Evolutionary conservation across 2,329 filamentous ascomycete species (phyloP), one percentile per base, ranked within the genome.

Genomic region (Fusarium sp.): DNA sequence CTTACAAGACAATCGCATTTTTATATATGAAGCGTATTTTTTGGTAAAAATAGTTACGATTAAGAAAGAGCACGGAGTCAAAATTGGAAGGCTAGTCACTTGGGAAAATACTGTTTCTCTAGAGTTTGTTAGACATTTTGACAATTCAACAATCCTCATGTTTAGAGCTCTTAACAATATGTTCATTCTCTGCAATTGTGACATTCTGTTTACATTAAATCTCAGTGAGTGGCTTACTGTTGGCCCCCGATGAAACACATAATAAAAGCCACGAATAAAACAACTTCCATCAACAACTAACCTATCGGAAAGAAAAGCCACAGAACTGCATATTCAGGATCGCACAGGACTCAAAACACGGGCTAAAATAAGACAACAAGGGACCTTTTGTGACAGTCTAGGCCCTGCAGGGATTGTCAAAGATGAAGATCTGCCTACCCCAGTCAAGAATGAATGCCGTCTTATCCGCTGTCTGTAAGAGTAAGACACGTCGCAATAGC

Each of bases 1-100:
- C 69, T 71, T 72, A 73, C 63, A 72, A 21, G 67, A 47, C 53
- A 66, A 42, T 71, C 49, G 69, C 45, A 53, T 63, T 60, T 73
- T 41, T 74, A 69, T 62, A 74, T 73, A 72, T 60, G 50, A 20
- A 66, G 54, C 53, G 45, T 49, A 13, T 28, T 27, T 56, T 56
- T 71, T 64, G 47, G 50, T 60, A 56, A 34, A 71, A 66, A 62
- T 4, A 23, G 21, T 55, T 34, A 55, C 59, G 40, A 64, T 21
- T 43, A 28, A 16, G 23, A 64, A 55, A 59, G 46, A 58, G 69
- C 10, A 27, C 27, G 58, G 59, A 64, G 47, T 59, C 48, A 27
- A 20, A 66, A 50, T 48, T 32, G 32, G 34, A 47, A 41, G 14
- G 37, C 54, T 54, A 61, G 27, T 56, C 30, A 59, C 46, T 41